These are phyloP conservation scores for Penicillium nordicum DNA, from an alignment of 2,329 filamentous ascomycete species.

Conservation along the genomic window DNA sequence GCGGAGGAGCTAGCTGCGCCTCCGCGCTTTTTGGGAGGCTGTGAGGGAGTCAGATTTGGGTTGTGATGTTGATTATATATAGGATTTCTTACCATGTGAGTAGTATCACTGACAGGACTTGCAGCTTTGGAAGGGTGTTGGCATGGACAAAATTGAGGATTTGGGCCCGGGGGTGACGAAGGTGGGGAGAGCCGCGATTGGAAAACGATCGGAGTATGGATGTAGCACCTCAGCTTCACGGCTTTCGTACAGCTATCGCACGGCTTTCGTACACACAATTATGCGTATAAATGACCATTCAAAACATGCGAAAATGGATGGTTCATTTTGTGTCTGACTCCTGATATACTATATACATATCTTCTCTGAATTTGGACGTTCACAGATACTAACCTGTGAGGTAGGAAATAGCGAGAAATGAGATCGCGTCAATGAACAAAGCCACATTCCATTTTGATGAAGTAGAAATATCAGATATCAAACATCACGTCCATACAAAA, in stretches of 20 bases:
- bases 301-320: background rate
- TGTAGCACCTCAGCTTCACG: background rate
- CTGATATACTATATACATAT: background rate
- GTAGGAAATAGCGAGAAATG: background rate
- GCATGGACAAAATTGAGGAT: background rate
- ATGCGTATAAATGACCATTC: background rate
- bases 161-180: background rate
- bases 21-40: slow-evolving; percentile 40
- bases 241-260: background rate
- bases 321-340: too few species aligned
- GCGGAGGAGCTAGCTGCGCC: slow-evolving; percentile 28
- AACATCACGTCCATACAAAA: background rate
- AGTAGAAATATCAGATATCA: background rate
- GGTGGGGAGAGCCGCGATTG: slow-evolving; percentile 3
- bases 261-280: background rate
- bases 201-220: background rate
- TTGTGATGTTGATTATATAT: background rate
- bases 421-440: background rate
- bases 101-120: background rate
- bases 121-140: background rate
- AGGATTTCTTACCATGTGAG: slow-evolving; percentile 1
- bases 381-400: background rate
- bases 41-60: background rate
- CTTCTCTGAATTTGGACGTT: background rate
- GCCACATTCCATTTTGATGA: background rate